Conservation (phyloP, 176 grass and related monocot genomes). For the Chloris gayana region DNA sequence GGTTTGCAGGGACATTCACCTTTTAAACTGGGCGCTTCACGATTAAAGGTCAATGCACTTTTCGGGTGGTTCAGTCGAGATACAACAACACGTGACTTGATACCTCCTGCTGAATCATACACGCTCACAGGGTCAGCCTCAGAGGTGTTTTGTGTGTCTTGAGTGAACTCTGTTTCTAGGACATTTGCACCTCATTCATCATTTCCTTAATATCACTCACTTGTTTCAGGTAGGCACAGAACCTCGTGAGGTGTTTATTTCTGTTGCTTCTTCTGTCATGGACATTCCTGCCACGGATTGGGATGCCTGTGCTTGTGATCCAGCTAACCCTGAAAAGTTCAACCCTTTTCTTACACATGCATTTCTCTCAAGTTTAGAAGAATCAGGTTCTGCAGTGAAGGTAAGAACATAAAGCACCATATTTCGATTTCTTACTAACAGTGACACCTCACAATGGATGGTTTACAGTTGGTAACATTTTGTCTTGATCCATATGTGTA, state of each 20-base stretch:
- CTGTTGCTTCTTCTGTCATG: constrained; percentile 75
- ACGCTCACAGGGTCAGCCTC: constrained; percentile 59
- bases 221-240: constrained; percentile 49
- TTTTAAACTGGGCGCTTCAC: constrained; percentile 14
- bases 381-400: constrained; percentile 81
- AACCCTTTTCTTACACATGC: constrained; percentile 92
- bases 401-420: constrained; percentile 39
- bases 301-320: constrained; percentile 83
- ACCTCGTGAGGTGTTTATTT: constrained; percentile 61
- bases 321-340: constrained; percentile 54
- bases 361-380: constrained; percentile 95
- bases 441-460: background rate
- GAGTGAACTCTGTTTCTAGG: constrained; percentile 22
- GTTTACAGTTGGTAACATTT: background rate
- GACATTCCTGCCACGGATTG: constrained; percentile 75
- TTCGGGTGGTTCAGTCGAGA: constrained; percentile 66
- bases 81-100: constrained; percentile 44
- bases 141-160: constrained; percentile 69
- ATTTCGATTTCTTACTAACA: constrained; percentile 8
- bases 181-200: constrained; percentile 26
- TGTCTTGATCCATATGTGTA: background rate
- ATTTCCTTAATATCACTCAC: constrained; percentile 33
- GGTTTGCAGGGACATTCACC: constrained; percentile 46
- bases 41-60: constrained; percentile 62
- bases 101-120: constrained; percentile 66